Percentiles rank a stretch among this genome's conserved stretches.
Conservation (phyloP, 805 yeast genomes). For the Torulaspora maleeae region DNA sequence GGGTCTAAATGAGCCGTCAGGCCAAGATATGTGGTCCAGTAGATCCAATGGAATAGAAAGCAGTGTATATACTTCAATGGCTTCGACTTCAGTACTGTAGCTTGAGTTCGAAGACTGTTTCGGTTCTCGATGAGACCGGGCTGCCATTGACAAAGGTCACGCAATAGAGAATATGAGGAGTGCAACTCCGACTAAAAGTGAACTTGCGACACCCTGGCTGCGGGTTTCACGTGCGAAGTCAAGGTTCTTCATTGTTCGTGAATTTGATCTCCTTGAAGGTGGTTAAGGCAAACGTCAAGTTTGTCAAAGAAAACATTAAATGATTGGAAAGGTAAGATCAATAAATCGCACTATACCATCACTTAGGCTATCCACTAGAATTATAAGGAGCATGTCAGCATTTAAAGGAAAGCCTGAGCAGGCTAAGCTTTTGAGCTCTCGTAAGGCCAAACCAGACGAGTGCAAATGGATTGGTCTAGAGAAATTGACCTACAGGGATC, state of each 20-base stretch:
- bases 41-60: too few relatives aligned
- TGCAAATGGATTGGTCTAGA: slow-evolving; percentile 67
- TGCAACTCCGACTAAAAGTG: too few relatives aligned
- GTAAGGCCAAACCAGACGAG: slow-evolving; percentile 38
- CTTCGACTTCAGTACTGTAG: too few relatives aligned
- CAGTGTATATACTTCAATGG: too few relatives aligned
- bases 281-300: not conserved
- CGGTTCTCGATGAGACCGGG: too few relatives aligned
- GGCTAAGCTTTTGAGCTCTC: slow-evolving; percentile 33
- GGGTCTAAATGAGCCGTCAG: too few relatives aligned
- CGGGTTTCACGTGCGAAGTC: not conserved
- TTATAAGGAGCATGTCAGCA: slow-evolving; percentile 18
- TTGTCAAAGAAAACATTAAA: not conserved
- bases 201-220: too few relatives aligned
- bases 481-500: slow-evolving; percentile 66
- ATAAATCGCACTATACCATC: not conserved
- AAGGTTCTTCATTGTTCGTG: not conserved
- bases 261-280: not conserved
- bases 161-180: too few relatives aligned
- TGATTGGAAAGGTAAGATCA: not conserved
- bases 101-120: too few relatives aligned
- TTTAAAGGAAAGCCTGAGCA: slow-evolving; percentile 36
- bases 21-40: too few relatives aligned
- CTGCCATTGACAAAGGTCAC: too few relatives aligned
- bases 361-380: not conserved